These are phyloP conservation scores for Tricholomella constricta DNA, from an alignment of 768 basidiomycete species.

Conservation along the genomic window DNA sequence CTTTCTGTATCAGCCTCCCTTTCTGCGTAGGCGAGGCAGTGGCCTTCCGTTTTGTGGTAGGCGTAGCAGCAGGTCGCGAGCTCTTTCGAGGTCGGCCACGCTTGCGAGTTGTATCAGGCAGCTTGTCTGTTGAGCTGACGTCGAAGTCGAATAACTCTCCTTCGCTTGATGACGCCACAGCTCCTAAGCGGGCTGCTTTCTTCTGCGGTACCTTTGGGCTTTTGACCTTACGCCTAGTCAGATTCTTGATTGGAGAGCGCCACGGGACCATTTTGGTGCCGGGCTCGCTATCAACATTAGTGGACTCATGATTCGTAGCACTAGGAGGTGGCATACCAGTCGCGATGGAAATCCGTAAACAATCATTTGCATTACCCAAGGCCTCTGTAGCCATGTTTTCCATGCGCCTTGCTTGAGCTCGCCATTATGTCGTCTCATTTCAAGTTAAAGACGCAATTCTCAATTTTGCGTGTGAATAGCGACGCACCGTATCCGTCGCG, in stretches of 20 bases:
- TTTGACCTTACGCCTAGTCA: conserved; percentile 8
- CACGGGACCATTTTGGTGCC: conserved; percentile 20
- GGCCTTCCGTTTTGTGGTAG: not conserved
- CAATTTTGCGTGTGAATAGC: not conserved
- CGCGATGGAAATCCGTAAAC: conserved; percentile 83
- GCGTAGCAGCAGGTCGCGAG: not conserved
- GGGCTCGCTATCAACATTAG: conserved; percentile 33
- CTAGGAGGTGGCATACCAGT: conserved; percentile 32
- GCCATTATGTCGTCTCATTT: conserved; percentile 73
- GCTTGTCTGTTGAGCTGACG: conserved; percentile 19
- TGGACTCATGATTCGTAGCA: not conserved
- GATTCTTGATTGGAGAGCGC: not conserved
- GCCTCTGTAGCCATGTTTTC: conserved; percentile 60
- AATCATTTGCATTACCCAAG: conserved; percentile 87
- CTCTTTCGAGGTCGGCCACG: conserved; percentile 24
- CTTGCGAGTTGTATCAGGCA: conserved; percentile 23
- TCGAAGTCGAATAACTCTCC: conserved; percentile 32
- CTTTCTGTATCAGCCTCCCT: not conserved
- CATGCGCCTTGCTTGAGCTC: conserved; percentile 70
- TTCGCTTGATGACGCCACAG: conserved; percentile 21
- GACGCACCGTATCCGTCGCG: conserved; percentile 59
- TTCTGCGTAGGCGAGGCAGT: not conserved
- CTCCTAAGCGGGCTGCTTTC: not conserved
- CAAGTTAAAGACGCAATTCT: not conserved
- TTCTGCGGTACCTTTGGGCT: conserved; percentile 11